Evolutionary conservation across 495 filamentous ascomycete genomes (phyloP).

Genomic region (Poronia punctata): DNA sequence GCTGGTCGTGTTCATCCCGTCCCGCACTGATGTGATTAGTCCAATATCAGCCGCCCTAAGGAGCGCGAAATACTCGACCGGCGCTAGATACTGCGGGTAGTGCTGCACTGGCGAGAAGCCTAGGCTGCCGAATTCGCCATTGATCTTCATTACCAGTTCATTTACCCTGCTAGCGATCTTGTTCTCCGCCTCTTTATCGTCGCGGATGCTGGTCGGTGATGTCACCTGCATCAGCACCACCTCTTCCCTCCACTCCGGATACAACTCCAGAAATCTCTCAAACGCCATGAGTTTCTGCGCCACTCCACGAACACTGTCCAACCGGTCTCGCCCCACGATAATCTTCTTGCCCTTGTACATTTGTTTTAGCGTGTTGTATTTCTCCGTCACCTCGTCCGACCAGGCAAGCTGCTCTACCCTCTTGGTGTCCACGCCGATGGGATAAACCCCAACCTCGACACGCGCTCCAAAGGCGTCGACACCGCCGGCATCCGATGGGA

Average conservation of each 20-base stretch:
- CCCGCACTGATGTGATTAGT: slow-evolving; percentile 83
- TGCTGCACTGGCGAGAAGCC: slow-evolving; percentile 84
- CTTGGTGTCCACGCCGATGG: slow-evolving; percentile 79
- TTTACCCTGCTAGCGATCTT: slow-evolving; percentile 79
- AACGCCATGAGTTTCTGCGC: slow-evolving; percentile 91
- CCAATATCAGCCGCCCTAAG: slow-evolving; percentile 81
- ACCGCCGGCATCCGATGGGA: slow-evolving; percentile 69
- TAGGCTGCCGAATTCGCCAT: slow-evolving; percentile 77
- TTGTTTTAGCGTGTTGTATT: slow-evolving; percentile 60
- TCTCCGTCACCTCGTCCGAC: slow-evolving; percentile 55
- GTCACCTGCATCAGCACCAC: slow-evolving; percentile 95
- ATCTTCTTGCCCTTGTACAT: slow-evolving; percentile 79
- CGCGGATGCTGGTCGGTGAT: slow-evolving; percentile 73
- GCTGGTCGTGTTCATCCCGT: slow-evolving; percentile 96
- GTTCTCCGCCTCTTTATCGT: slow-evolving; percentile 58
- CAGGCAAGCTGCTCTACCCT: slow-evolving; percentile 67
- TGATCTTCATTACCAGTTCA: slow-evolving; percentile 82
- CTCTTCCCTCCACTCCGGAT: slow-evolving; percentile 81
- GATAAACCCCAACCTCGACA: slow-evolving; percentile 82
- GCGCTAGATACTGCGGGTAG: slow-evolving; percentile 81
- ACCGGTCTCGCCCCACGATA: slow-evolving; percentile 86
- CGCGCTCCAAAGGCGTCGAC: slow-evolving; percentile 84
- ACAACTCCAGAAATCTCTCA: slow-evolving; percentile 78
- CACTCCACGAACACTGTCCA: slow-evolving; percentile 85
- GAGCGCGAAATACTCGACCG: slow-evolving; percentile 85